Evolutionary conservation across 2,329 filamentous ascomycete genomes (phyloP).

Genomic region (Verticillium alfalfae): DNA sequence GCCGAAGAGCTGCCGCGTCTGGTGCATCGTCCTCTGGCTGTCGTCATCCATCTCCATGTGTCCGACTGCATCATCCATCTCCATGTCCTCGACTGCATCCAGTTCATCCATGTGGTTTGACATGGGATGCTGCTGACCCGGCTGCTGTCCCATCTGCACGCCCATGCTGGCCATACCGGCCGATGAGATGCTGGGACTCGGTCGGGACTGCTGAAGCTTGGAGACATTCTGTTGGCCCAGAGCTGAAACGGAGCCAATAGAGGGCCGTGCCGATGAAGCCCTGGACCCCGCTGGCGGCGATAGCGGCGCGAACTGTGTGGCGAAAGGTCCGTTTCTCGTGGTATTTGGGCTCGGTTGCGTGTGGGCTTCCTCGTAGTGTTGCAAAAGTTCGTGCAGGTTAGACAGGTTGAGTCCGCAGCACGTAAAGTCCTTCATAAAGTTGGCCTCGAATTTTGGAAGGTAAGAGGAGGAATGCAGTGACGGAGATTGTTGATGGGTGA

Average conservation of each 20-base stretch:
- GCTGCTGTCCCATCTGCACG: constrained; percentile 24
- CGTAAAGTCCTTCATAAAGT: constrained; percentile 95
- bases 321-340: constrained; percentile 26
- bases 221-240: constrained; percentile 5
- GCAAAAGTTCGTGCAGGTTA: constrained; percentile 87
- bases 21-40: constrained; percentile 60
- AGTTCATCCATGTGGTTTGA: constrained; percentile 58
- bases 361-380: constrained; percentile 95
- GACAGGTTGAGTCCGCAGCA: constrained; percentile 89
- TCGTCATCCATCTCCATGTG: constrained; percentile 60
- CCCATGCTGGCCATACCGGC: constrained; percentile 10
- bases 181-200: constrained; percentile 1
- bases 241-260: constrained; percentile 8
- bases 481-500: constrained; percentile 73
- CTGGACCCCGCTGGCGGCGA: constrained; percentile 7
- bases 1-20: constrained; percentile 63
- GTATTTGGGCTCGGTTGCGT: constrained; percentile 57
- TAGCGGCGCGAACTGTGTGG: constrained; percentile 28
- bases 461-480: constrained; percentile 97
- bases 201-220: background rate
- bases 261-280: background rate
- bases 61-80: constrained; percentile 81
- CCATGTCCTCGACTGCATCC: constrained; percentile 90
- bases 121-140: constrained; percentile 31
- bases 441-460: constrained; percentile 90